These are phyloP conservation scores for Penicillium steckii DNA, from an alignment of 495 filamentous ascomycete genomes.

Conservation along the genomic window DNA sequence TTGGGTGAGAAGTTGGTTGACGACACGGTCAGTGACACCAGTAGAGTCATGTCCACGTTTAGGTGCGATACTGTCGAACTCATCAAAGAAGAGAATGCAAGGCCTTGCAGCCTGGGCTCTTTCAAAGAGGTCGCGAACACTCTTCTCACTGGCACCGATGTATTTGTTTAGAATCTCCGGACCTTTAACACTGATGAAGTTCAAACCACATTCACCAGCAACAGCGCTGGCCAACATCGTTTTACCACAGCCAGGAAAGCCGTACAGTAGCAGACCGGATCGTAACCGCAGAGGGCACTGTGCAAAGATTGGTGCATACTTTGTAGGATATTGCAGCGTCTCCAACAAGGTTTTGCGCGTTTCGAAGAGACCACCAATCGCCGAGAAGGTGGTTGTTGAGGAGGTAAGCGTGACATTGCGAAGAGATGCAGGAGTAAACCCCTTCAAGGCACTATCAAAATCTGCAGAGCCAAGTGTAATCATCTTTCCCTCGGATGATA, in stretches of 20 bases:
- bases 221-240: slow-evolving; percentile 91
- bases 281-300: slow-evolving; percentile 90
- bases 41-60: slow-evolving; percentile 96
- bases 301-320: slow-evolving; percentile 96
- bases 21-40: slow-evolving; percentile 95
- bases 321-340: slow-evolving; percentile 94
- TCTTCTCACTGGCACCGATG: slow-evolving; percentile 94
- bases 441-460: slow-evolving; percentile 79
- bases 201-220: slow-evolving; percentile 92
- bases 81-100: slow-evolving; percentile 95
- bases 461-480: slow-evolving; percentile 68
- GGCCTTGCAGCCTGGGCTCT: slow-evolving; percentile 85
- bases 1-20: slow-evolving; percentile 95
- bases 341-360: slow-evolving; percentile 87
- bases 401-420: slow-evolving; percentile 91
- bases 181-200: slow-evolving; percentile 97
- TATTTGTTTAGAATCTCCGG: slow-evolving; percentile 99
- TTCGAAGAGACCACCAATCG: slow-evolving; percentile 83
- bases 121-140: slow-evolving; percentile 90
- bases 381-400: slow-evolving; percentile 81
- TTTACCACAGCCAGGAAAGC: slow-evolving; percentile 94
- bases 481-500: slow-evolving; percentile 31
- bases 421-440: slow-evolving; percentile 91
- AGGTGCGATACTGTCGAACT: slow-evolving; percentile 95
- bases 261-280: slow-evolving; percentile 88